Evolutionary conservation across 306 rosid genomes (phyloP).

Genomic region (Quercus gilva): DNA sequence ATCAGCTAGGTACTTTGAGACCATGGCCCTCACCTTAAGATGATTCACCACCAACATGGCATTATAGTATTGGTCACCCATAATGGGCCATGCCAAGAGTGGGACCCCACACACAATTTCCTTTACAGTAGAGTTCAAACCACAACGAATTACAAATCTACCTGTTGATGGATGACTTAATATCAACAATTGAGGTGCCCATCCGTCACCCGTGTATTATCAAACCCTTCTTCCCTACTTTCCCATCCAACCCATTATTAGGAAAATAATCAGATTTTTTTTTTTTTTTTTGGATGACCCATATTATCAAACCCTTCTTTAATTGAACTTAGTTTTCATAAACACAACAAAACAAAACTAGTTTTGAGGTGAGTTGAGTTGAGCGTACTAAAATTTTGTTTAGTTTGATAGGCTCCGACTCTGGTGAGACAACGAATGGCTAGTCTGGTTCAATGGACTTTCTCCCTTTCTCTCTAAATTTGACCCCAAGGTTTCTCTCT

Average conservation of each 20-base stretch:
- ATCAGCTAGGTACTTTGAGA: slow-evolving; percentile 22
- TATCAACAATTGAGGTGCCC: slow-evolving; percentile 74
- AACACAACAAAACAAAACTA: no score
- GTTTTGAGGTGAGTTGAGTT: no score
- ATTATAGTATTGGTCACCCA: slow-evolving; percentile 55
- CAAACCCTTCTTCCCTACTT: slow-evolving; percentile 48
- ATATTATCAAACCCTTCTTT: slow-evolving; percentile 33
- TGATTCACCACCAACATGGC: slow-evolving; percentile 45
- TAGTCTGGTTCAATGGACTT: no score
- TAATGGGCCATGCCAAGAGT: slow-evolving; percentile 57
- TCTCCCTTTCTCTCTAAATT: no score
- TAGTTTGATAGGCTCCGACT: no score
- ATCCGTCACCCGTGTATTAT: slow-evolving; percentile 38
- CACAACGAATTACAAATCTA: slow-evolving; percentile 63
- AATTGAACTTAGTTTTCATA: background rate
- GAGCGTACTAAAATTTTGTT: no score
- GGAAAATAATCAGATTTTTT: slow-evolving; percentile 27
- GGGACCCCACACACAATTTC: slow-evolving; percentile 51
- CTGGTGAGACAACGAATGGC: no score
- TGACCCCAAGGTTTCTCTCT: no score
- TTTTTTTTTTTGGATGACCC: slow-evolving; percentile 43
- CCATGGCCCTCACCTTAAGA: slow-evolving; percentile 37
- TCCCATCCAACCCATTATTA: slow-evolving; percentile 25
- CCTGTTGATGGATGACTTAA: slow-evolving; percentile 71
- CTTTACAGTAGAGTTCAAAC: slow-evolving; percentile 69